Conservation (phyloP, 2,329 filamentous ascomycete genomes). For the Exutisphaerella laricina region DNA sequence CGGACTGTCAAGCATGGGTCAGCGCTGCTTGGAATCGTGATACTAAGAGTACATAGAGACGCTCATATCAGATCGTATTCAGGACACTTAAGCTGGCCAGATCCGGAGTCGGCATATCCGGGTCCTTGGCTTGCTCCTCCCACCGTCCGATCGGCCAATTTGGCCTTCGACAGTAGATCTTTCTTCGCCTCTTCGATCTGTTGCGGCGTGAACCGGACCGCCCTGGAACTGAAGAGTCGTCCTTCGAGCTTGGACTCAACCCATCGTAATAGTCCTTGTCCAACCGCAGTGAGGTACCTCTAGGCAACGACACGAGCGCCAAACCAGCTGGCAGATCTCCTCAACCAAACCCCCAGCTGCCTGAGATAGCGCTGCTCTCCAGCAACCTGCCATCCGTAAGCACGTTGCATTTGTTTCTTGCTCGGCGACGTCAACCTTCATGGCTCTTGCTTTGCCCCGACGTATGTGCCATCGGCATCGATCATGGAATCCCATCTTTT, state of each 20-base stretch:
- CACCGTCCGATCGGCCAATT: constrained; percentile 36
- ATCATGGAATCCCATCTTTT: constrained; percentile 22
- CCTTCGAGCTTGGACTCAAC: constrained; percentile 36
- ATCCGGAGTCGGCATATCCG: constrained; percentile 18
- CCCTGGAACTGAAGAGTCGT: constrained; percentile 37
- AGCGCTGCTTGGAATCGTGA: background rate
- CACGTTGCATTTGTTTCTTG: background rate
- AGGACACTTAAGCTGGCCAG: constrained; percentile 12
- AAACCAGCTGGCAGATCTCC: constrained; percentile 35
- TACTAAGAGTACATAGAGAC: background rate
- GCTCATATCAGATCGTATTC: background rate
- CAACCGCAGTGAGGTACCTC: constrained; percentile 36
- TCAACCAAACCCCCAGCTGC: constrained; percentile 34
- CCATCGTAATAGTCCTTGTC: constrained; percentile 33
- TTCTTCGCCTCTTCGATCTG: constrained; percentile 30
- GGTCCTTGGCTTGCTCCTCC: constrained; percentile 37
- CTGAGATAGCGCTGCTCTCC: constrained; percentile 36
- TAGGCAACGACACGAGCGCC: constrained; percentile 39
- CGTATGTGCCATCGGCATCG: constrained; percentile 26
- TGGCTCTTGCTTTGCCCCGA: constrained; percentile 38
- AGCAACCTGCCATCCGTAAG: constrained; percentile 16
- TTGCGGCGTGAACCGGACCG: constrained; percentile 32
- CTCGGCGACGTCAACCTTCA: constrained; percentile 19
- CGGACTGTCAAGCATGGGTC: background rate
- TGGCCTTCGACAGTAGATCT: constrained; percentile 34